These are phyloP conservation scores for Coffea eugenioides DNA, from an alignment of 257 asterid species.

Conservation along the genomic window DNA sequence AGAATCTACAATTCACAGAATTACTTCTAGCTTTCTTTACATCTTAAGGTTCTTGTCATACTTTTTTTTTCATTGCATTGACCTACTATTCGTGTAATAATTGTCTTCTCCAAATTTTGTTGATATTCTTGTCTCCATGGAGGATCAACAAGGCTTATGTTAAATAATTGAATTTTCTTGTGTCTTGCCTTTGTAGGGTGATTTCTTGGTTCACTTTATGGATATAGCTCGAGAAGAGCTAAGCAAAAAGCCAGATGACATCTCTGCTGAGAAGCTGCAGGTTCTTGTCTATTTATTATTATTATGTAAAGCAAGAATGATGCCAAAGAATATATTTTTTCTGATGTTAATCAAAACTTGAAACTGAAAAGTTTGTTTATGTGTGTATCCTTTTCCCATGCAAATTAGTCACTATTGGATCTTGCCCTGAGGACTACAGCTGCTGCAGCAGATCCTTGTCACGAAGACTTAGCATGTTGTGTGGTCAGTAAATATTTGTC, in stretches of 20 bases:
- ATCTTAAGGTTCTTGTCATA: neutral
- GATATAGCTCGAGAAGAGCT: constrained; percentile 97
- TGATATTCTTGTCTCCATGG: neutral
- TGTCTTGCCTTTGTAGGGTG: constrained; percentile 68
- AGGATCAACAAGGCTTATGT: neutral
- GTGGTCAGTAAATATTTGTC: constrained; percentile 65
- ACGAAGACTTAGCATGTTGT: constrained; percentile 91
- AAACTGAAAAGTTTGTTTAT: constrained; percentile 2
- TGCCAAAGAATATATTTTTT: constrained; percentile 6
- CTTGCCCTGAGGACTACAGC: constrained; percentile 95
- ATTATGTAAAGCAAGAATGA: constrained; percentile 11
- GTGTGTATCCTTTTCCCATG: constrained; percentile 20
- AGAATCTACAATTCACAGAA: neutral
- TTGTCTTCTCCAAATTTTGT: neutral
- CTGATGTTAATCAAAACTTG: constrained; percentile 2
- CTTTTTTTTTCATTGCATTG: neutral
- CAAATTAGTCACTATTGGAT: constrained; percentile 84
- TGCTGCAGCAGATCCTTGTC: constrained; percentile 93
- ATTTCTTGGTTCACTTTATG: constrained; percentile 96
- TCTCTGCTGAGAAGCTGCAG: constrained; percentile 94
- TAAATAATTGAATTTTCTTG: neutral
- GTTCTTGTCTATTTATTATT: constrained; percentile 35
- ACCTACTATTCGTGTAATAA: neutral
- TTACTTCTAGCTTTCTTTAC: constrained; percentile 4
- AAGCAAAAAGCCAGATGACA: constrained; percentile 84